Evolutionary conservation across 2,329 filamentous ascomycete genomes (phyloP).

Genomic region (Sclerotinia trifoliorum): DNA sequence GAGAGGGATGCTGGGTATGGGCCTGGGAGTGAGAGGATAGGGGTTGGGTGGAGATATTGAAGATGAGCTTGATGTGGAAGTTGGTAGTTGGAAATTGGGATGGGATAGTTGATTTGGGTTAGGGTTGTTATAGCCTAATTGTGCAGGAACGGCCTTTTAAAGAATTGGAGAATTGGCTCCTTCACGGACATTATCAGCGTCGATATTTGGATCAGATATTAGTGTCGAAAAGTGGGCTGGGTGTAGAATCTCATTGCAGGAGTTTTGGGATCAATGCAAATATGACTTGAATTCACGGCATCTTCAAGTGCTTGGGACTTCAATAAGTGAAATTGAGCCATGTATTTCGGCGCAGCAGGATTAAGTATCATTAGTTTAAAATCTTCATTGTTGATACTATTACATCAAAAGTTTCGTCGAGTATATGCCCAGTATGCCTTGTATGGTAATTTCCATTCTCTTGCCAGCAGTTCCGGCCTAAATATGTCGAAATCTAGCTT

Average conservation of each 20-base stretch:
- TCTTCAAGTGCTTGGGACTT: not conserved
- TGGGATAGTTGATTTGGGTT: not conserved
- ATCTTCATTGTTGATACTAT: not conserved
- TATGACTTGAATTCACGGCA: not conserved
- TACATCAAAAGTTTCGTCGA: conserved; percentile 46
- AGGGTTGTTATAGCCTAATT: not conserved
- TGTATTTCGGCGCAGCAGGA: not conserved
- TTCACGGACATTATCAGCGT: not conserved
- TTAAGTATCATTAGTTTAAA: not conserved
- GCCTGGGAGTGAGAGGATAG: conserved; percentile 35
- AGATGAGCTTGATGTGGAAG: not conserved
- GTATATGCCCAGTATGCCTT: conserved; percentile 62
- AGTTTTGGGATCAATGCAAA: conserved; percentile 8
- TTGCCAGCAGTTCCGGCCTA: conserved; percentile 58
- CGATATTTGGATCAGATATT: no score
- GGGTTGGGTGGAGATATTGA: conserved; percentile 38
- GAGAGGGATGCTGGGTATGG: conserved; percentile 35
- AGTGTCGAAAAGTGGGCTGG: not conserved
- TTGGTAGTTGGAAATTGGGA: not conserved
- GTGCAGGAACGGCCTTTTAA: not conserved
- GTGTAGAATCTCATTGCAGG: not conserved
- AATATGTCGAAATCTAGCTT: conserved; percentile 82
- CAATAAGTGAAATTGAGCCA: not conserved
- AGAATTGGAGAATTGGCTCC: not conserved
- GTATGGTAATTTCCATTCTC: conserved; percentile 85